These are phyloP conservation scores for Eutrema heterophyllum DNA, from an alignment of 345 rosid genomes.

Conservation along the genomic window DNA sequence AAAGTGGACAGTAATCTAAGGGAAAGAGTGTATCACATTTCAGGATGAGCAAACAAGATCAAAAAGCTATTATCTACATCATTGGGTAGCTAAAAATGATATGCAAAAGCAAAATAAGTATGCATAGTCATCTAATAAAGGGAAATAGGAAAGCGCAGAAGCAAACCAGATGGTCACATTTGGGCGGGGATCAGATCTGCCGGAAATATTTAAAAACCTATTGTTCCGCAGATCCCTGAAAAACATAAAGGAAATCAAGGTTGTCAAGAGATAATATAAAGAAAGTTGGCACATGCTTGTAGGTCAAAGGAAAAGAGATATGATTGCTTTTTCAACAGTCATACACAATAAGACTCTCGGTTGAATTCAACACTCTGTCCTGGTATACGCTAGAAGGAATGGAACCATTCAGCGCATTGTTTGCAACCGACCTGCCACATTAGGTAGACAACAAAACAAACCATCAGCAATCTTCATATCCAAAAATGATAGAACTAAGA, in stretches of 20 bases:
- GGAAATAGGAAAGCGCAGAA: slow-evolving; percentile 27
- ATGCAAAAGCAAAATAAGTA: slow-evolving; percentile 7
- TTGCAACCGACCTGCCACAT: slow-evolving; percentile 71
- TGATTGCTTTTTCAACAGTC: slow-evolving; percentile 21
- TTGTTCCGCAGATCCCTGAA: slow-evolving; percentile 87
- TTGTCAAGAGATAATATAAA: neutral
- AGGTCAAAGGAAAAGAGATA: slow-evolving; percentile 10
- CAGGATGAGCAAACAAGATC: neutral
- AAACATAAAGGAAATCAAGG: neutral
- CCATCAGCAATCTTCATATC: slow-evolving; percentile 8
- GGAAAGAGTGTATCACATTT: neutral
- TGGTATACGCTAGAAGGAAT: slow-evolving; percentile 69
- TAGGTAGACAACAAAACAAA: slow-evolving; percentile 21
- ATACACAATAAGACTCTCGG: slow-evolving; percentile 59
- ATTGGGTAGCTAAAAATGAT: neutral
- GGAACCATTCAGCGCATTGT: slow-evolving; percentile 70
- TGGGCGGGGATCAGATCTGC: slow-evolving; percentile 51
- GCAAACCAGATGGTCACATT: slow-evolving; percentile 78
- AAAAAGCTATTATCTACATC: neutral
- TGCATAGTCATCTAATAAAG: neutral
- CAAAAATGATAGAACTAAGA: neutral
- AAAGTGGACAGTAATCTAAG: slow-evolving; percentile 1
- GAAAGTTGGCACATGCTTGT: slow-evolving; percentile 10
- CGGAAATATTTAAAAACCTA: slow-evolving; percentile 48
- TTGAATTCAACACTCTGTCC: slow-evolving; percentile 47